Base-by-base conservation (phyloP, 2,329 filamentous ascomycete species). In the Colletotrichum navitas region DNA sequence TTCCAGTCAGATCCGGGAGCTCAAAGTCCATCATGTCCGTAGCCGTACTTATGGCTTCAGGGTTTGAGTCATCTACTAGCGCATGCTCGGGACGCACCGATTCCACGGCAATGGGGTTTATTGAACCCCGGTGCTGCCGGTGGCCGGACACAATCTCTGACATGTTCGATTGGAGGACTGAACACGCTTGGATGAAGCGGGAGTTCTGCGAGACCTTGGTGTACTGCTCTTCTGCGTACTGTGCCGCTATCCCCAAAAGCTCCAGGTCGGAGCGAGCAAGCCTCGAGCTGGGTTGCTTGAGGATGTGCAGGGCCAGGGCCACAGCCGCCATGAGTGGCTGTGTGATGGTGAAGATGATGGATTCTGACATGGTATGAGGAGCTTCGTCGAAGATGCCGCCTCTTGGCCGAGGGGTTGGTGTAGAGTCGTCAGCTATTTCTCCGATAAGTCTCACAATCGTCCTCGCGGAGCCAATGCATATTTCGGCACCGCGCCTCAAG, bases 231-330 rank as follows among this genome's bases (percentile, higher is more conserved):
- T 76, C 75, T 16, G 71, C 72, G 39, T 73, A 73, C 51, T 72
- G 68, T 1, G 74, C 73, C 21, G 74, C 74, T 12, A 67, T 59
- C 18, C 61, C 58, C 24, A 76, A 41, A 0, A 76, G 68, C 71
- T 75, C 73, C 18, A 76, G 55, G 32, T 76, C 75, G 24, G 75
- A 65, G 26, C 75, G 66, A 6, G 74, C 75, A 47, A 76, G 71
- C 14, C 74, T 66, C 5, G 66, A 65, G 12, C 68, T 45, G 1
- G 75, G 75, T 26, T 74, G 65, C 7, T 71, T 70, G 3, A 76
- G 60, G 29, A 76, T 74, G 39, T 68, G 56, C 11, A 76, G 66
- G 0, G 75, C 74, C 18, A 76, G 67, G 2, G 75, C 75, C 6
- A 75, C 63, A 8, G 74, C 73, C 1, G 73, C 69, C 1, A 76